phyloP scores from a whole-genome alignment of 768 basidiomycete species.

The Multifurca ochricompacta region DNA sequence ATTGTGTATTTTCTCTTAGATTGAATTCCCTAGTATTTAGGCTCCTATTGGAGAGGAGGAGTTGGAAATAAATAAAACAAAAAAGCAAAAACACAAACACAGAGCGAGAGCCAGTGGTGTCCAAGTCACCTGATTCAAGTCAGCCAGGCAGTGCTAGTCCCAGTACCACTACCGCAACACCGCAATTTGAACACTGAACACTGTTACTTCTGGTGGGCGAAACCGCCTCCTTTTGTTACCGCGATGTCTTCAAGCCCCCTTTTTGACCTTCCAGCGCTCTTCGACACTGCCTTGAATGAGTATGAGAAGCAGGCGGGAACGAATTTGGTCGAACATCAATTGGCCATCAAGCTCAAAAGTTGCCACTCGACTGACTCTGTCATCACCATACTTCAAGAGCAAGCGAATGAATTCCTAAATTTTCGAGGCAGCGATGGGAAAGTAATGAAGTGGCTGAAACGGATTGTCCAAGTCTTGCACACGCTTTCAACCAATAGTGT shows the following conservation, averaged over 20 bases:
- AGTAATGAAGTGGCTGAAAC: neutral
- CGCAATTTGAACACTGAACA: no score
- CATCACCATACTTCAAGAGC: neutral
- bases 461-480: neutral
- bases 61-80: no score
- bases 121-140: no score
- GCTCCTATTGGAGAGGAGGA: no score
- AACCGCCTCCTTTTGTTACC: no score
- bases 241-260: neutral
- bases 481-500: neutral
- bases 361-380: neutral
- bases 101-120: no score
- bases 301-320: neutral
- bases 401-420: neutral
- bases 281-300: neutral
- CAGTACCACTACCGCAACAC: no score
- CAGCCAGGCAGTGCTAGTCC: no score
- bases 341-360: neutral
- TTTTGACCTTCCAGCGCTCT: neutral
- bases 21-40: no score
- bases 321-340: neutral
- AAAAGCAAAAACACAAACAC: no score
- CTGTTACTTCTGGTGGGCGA: no score
- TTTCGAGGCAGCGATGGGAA: neutral
- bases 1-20: no score